phyloP scores from a whole-genome alignment of 257 asterid genomes.

The Nicotiana noctiflora region DNA sequence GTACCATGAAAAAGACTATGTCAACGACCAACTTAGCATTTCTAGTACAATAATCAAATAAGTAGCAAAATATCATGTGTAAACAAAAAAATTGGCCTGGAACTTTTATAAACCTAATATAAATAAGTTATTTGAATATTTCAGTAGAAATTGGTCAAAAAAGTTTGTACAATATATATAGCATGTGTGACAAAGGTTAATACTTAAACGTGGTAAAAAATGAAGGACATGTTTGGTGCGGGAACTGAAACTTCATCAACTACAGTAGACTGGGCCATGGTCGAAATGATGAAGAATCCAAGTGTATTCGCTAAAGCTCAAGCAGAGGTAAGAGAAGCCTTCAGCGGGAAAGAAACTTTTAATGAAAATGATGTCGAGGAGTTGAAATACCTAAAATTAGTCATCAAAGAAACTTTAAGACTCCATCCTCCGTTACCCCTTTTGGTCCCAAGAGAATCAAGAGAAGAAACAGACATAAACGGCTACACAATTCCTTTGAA shows the following conservation, averaged over 20 bases:
- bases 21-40: neutral
- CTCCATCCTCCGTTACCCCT: neutral
- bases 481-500: constrained; percentile 1
- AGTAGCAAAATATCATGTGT: no score
- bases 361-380: neutral
- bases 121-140: neutral
- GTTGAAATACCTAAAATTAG: constrained; percentile 2
- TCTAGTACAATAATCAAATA: neutral
- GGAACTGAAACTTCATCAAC: constrained; percentile 15
- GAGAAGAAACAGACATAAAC: neutral
- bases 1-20: no score
- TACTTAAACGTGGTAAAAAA: neutral
- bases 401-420: constrained; percentile 11
- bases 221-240: neutral
- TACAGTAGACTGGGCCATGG: constrained; percentile 1
- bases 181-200: neutral
- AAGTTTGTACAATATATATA: neutral
- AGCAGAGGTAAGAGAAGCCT: neutral
- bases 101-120: no score
- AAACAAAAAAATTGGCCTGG: no score
- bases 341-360: neutral
- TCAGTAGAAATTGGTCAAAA: neutral
- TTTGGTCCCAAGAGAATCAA: constrained; percentile 6
- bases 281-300: constrained; percentile 14
- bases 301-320: neutral